phyloP scores from a whole-genome alignment of 2,329 filamentous ascomycete species.

The Colletotrichum paranaense region DNA sequence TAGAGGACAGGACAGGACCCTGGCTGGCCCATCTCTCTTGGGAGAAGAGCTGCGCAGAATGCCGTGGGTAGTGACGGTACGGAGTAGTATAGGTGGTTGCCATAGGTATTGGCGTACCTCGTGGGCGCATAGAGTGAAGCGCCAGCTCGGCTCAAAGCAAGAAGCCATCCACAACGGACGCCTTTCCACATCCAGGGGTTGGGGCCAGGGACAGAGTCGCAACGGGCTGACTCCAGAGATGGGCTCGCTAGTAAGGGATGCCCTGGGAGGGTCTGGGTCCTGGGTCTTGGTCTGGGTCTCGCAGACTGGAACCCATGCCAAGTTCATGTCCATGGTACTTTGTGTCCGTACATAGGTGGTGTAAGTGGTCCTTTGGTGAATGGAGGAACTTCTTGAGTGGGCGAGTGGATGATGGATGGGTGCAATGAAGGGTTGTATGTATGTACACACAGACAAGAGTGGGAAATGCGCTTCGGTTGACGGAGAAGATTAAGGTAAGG shows the following conservation, averaged over 20 bases:
- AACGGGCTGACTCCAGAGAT: slow-evolving; percentile 35
- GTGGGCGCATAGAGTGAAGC: not conserved
- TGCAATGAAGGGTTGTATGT: not conserved
- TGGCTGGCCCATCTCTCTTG: slow-evolving; percentile 11
- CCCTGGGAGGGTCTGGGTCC: slow-evolving; percentile 21
- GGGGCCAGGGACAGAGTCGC: slow-evolving; percentile 33
- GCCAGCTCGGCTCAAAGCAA: slow-evolving; percentile 29
- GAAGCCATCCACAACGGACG: slow-evolving; percentile 33
- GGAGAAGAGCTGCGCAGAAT: not conserved
- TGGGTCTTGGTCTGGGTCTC: slow-evolving; percentile 1
- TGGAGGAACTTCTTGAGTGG: not conserved
- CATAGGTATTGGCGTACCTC: not conserved
- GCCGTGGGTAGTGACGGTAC: too few relatives aligned
- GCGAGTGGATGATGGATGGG: not conserved
- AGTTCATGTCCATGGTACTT: slow-evolving; percentile 1
- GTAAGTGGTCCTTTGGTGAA: not conserved
- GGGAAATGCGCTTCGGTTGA: slow-evolving; percentile 1
- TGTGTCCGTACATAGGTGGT: not conserved
- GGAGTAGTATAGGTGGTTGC: not conserved
- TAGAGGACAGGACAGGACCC: not conserved
- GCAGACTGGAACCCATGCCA: slow-evolving; percentile 4
- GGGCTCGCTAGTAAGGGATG: slow-evolving; percentile 30
- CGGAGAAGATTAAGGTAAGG: not conserved
- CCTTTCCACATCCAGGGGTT: slow-evolving; percentile 32
- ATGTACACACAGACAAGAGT: not conserved